Evolutionary conservation across 1,139 yeast genomes (phyloP), one percentile per base, ranked within the genome.

Genomic region (Meyerozyma sp.): DNA sequence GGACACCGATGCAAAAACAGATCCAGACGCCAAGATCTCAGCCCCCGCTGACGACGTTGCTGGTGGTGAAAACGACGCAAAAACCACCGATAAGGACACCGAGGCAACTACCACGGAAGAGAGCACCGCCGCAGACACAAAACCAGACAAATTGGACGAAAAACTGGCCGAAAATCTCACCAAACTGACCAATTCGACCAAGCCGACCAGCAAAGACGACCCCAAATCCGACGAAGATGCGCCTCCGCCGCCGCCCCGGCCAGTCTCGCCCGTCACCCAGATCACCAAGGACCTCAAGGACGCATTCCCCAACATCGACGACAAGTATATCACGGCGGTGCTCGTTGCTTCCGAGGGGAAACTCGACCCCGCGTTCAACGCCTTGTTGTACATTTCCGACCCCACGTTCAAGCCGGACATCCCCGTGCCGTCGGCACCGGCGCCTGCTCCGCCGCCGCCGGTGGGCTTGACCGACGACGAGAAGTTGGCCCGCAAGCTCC

Each of bases 361-460:
- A 40, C 64, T 88, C 29, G 96, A 89, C 54, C 82, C 88, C 0
- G 95, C 97, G 0, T 91, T 91, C 69, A 85, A 84, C 62, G 97
- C 96, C 0, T 68, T 91, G 56, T 70, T 93, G 49, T 88, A 79
- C 52, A 68, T 87, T 48, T 82, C 89, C 11, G 97, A 91, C 65
- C 95, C 95, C 7, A 65, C 73, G 8, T 81, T 78, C 57, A 75
- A 75, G 54, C 83, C 89, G 11, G 84, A 82, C 45, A 77, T 81
- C 42, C 76, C 84, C 11, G 61, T 66, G 9, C 61, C 63, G 9
- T 53, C 42, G 49, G 39, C 58, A 41, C 62, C 67, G 4, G 42
- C 41, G 1, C 25, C 42, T 5, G 51, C 55, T 2, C 18, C 36
- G 26, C 35, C 36, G 29, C 20, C 45, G 35, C 20, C 42, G 28